Evolutionary conservation across 768 basidiomycete genomes (phyloP).

Genomic region (Mycena galopus): DNA sequence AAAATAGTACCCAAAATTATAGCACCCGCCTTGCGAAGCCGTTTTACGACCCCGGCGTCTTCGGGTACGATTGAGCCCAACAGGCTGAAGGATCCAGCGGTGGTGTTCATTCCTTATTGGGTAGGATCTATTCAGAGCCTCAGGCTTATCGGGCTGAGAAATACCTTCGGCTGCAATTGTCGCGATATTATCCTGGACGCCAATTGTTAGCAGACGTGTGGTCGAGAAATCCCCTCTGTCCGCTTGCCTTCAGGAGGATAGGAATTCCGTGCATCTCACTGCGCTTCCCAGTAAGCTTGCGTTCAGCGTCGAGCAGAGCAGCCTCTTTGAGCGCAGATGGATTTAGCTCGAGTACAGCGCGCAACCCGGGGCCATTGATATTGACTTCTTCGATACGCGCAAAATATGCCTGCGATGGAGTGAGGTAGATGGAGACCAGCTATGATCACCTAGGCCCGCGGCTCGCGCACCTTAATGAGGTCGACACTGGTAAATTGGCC

Average conservation of each 20-base stretch:
- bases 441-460: too few relatives aligned
- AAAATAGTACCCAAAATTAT: constrained; percentile 56
- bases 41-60: constrained; percentile 61
- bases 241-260: constrained; percentile 58
- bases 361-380: constrained; percentile 55
- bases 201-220: not conserved
- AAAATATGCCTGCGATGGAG: constrained; percentile 66
- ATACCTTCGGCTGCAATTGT: constrained; percentile 60
- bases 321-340: constrained; percentile 66
- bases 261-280: constrained; percentile 69
- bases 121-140: not conserved
- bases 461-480: constrained; percentile 67
- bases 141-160: not conserved
- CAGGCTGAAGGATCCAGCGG: constrained; percentile 59
- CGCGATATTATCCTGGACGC: constrained; percentile 59
- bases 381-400: constrained; percentile 81
- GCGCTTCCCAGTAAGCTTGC: constrained; percentile 56
- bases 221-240: not conserved
- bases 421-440: not conserved
- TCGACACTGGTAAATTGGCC: constrained; percentile 70
- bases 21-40: constrained; percentile 57
- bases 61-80: constrained; percentile 58
- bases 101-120: constrained; percentile 59
- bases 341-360: constrained; percentile 71
- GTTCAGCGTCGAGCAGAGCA: constrained; percentile 60